Evolutionary conservation across 2,329 filamentous ascomycete species (phyloP), one percentile per base, ranked within the genome.

Genomic region (Arthrobotrys entomopaga): DNA sequence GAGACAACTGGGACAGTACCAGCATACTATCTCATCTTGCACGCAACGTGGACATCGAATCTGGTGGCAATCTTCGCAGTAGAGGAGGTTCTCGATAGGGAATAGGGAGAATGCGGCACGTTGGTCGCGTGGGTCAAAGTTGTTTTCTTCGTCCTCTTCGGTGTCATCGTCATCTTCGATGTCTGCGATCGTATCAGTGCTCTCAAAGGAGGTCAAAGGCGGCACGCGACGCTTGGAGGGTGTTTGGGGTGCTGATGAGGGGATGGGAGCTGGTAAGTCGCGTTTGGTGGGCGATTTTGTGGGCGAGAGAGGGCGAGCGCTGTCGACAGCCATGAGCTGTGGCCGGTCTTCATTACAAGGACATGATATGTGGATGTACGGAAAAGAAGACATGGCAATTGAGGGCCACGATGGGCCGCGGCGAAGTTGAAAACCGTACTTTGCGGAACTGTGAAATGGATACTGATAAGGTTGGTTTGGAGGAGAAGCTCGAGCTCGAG

Each of bases 31-130:
- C 83, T 99, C 95, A 80, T 99, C 95, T 54, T 90, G 87, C 63
- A 96, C 91, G 80, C 95, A 99, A 83, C 93, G 86, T 4, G 92
- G 91, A 81, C 95, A 99, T 78, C 95, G 91, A 76, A 98, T 96
- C 82, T 97, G 91, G 81, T 96, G 92, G 81, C 95, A 99, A 81
- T 98, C 95, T 80, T 97, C 94, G 84, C 95, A 99, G 84, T 96
- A 99, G 46, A 98, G 86, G 24, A 99, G 87, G 80, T 97, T 90
- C 80, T 98, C 94, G 50, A 97, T 88, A 0, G 95, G 94, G 80
- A 94, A 97, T 34, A 99, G 85, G 77, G 92, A 93, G 84, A 92
- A 98, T 81, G 93, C 95, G 70, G 95, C 91, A 42, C 93, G 89
- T 15, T 91, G 87, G 74, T 90, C 89, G 78, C 91, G 89, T 1